Conservation (phyloP, 345 rosid genomes). For the Eucalyptus polybractea region DNA sequence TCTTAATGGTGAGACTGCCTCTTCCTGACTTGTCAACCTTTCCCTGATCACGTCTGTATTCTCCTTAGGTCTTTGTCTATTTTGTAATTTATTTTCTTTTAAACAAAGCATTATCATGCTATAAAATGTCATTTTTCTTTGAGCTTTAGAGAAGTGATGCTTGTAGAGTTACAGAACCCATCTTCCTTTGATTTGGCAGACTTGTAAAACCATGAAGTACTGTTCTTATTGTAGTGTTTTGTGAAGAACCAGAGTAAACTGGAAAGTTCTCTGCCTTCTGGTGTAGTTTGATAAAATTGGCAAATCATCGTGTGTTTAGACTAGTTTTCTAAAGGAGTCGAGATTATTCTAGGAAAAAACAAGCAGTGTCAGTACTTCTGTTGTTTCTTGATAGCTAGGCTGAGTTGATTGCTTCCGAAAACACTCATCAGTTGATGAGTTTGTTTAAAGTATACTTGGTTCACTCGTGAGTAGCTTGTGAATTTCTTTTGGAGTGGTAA, state of each 20-base stretch:
- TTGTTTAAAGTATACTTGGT: background rate
- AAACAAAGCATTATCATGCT: background rate
- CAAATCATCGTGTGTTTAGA: background rate
- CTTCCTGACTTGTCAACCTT: background rate
- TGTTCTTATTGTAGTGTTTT: background rate
- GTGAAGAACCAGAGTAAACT: background rate
- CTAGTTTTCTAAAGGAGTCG: background rate
- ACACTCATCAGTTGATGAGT: background rate
- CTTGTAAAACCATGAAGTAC: background rate
- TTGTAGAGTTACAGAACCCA: background rate
- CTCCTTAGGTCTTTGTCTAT: background rate
- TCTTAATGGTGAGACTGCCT: slow-evolving; percentile 10
- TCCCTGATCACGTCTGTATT: background rate
- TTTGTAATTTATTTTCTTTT: background rate
- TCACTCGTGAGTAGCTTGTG: background rate
- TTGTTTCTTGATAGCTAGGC: background rate
- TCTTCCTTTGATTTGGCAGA: background rate
- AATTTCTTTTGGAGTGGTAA: background rate
- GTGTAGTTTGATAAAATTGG: background rate
- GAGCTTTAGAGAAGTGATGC: background rate
- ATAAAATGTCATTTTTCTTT: background rate
- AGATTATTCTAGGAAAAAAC: background rate
- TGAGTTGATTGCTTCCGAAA: background rate
- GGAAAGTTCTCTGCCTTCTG: background rate
- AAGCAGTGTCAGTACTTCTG: background rate